phyloP scores from a whole-genome alignment of 331 rosid species.

The Spiraea crenata region DNA sequence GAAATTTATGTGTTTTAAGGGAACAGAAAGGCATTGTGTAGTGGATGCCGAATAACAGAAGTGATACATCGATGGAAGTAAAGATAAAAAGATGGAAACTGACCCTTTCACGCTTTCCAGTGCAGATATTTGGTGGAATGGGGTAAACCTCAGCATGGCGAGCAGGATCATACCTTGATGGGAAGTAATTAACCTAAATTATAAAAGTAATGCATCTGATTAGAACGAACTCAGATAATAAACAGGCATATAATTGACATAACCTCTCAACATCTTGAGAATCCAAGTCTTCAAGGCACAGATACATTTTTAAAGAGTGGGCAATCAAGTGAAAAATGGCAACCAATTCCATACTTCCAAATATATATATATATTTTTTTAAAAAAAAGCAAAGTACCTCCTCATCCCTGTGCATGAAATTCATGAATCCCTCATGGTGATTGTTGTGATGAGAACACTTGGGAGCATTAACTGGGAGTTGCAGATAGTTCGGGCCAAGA shows the following conservation, averaged over 20 bases:
- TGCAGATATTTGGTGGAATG: slow-evolving; percentile 43
- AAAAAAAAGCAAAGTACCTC: slow-evolving; percentile 58
- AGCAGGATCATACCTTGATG: slow-evolving; percentile 73
- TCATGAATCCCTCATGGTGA: slow-evolving; percentile 89
- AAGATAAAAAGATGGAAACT: slow-evolving; percentile 14
- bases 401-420: slow-evolving; percentile 88
- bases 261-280: neutral
- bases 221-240: slow-evolving; percentile 3
- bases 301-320: neutral
- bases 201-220: slow-evolving; percentile 14
- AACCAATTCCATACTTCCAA: slow-evolving; percentile 9
- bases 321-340: neutral
- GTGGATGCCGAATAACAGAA: no score
- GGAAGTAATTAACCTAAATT: slow-evolving; percentile 78
- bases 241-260: neutral
- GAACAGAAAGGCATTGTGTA: no score
- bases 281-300: neutral
- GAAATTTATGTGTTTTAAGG: no score
- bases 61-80: no score
- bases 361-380: no score
- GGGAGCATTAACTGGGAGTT: slow-evolving; percentile 87
- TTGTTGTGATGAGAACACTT: slow-evolving; percentile 82
- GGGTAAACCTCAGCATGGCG: slow-evolving; percentile 85
- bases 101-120: slow-evolving; percentile 81
- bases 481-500: slow-evolving; percentile 93